Evolutionary conservation across 2,329 filamentous ascomycete species (phyloP).

Genomic region (Stagonosporopsis rhizophila): DNA sequence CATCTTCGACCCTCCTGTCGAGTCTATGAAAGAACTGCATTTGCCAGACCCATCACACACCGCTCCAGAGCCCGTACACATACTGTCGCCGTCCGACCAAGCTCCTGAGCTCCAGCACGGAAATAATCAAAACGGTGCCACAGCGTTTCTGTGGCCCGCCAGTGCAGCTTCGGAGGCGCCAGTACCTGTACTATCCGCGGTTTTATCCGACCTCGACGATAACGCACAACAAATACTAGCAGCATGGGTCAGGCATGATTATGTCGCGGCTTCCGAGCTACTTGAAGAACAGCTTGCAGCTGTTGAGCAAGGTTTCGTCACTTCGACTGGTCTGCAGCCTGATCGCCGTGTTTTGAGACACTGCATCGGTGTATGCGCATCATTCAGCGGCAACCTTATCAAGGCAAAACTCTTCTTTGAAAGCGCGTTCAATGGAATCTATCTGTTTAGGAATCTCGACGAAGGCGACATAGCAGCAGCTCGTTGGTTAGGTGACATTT

Average conservation of each 20-base stretch:
- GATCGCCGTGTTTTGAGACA: constrained; percentile 37
- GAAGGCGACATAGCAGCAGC: constrained; percentile 45
- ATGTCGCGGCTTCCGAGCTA: constrained; percentile 22
- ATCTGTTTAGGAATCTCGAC: constrained; percentile 31
- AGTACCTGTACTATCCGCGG: neutral
- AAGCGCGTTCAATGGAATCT: constrained; percentile 33
- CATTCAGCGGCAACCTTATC: constrained; percentile 35
- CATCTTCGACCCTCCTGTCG: neutral
- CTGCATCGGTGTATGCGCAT: constrained; percentile 38
- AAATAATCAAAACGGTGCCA: neutral
- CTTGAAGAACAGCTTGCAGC: constrained; percentile 37
- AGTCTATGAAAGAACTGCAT: neutral
- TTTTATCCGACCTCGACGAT: neutral
- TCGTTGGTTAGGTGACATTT: constrained; percentile 44
- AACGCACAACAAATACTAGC: constrained; percentile 1
- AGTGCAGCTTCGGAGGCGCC: constrained; percentile 1
- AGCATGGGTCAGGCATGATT: constrained; percentile 24
- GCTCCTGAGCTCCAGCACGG: neutral
- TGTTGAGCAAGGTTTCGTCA: constrained; percentile 36
- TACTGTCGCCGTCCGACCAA: neutral
- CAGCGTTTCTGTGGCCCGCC: neutral
- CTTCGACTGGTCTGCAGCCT: constrained; percentile 28
- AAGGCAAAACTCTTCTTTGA: constrained; percentile 42
- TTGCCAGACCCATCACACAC: neutral
- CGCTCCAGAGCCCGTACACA: neutral